Evolutionary conservation across 306 rosid species (phyloP).

Genomic region (Malus sylvestris): DNA sequence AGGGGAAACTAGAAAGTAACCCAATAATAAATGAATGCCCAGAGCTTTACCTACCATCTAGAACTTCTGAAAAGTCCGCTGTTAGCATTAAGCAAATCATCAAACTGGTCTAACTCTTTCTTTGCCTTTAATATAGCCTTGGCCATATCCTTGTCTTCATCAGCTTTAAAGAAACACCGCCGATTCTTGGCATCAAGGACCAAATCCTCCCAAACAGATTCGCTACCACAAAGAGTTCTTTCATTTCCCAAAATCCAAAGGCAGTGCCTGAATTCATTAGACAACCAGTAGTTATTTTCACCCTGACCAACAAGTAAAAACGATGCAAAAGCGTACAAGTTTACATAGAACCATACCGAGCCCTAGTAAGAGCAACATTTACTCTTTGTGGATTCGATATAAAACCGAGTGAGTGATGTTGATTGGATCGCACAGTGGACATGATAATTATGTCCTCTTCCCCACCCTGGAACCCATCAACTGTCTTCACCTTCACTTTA

Average conservation of each 20-base stretch:
- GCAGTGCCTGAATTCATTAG: constrained; percentile 44
- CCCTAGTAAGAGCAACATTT: constrained; percentile 85
- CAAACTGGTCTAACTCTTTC: constrained; percentile 53
- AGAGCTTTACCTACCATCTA: constrained; percentile 59
- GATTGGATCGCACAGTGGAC: constrained; percentile 61
- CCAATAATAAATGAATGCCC: neutral
- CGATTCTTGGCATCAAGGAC: constrained; percentile 56
- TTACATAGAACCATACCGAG: constrained; percentile 38
- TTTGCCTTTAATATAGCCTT: constrained; percentile 49
- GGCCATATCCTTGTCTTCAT: constrained; percentile 48
- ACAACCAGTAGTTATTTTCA: neutral
- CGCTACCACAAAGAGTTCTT: constrained; percentile 30
- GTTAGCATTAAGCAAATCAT: constrained; percentile 56
- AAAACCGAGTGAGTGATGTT: constrained; percentile 27
- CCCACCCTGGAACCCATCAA: constrained; percentile 84
- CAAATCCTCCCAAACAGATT: constrained; percentile 52
- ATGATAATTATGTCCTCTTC: constrained; percentile 65
- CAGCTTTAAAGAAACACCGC: constrained; percentile 59
- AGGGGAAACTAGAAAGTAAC: neutral
- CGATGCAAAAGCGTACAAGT: neutral
- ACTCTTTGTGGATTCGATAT: constrained; percentile 45
- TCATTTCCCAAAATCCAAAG: constrained; percentile 79
- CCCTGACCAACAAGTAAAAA: neutral
- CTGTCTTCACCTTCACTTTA: constrained; percentile 55
- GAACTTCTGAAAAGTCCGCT: constrained; percentile 49